Evolutionary conservation across 2,329 filamentous ascomycete species (phyloP).

Genomic region (Ceratocystis smalleyi): DNA sequence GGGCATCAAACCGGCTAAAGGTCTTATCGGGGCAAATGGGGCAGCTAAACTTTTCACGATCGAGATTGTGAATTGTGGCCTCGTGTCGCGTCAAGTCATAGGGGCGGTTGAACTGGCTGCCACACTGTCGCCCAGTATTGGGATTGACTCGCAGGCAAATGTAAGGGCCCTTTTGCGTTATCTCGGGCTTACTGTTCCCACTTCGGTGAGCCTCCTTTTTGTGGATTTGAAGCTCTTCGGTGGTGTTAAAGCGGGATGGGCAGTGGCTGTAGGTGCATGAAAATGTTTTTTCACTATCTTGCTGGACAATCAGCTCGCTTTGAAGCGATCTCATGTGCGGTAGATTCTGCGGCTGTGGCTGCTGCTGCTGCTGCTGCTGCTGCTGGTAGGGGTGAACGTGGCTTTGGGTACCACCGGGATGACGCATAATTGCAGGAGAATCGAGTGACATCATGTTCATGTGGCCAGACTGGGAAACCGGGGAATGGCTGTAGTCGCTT

Average conservation of each 20-base stretch:
- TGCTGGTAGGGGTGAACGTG: background rate
- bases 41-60: slow-evolving; percentile 89
- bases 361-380: background rate
- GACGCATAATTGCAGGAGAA: slow-evolving; percentile 5
- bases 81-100: slow-evolving; percentile 96
- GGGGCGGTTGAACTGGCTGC: slow-evolving; percentile 81
- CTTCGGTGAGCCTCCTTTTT: slow-evolving; percentile 86
- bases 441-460: background rate
- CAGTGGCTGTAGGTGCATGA: slow-evolving; percentile 94
- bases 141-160: slow-evolving; percentile 87
- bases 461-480: slow-evolving; percentile 3
- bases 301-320: background rate
- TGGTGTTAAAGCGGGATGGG: slow-evolving; percentile 73
- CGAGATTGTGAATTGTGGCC: slow-evolving; percentile 89
- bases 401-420: background rate
- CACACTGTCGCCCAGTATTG: slow-evolving; percentile 62
- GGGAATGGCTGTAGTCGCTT: slow-evolving; percentile 6
- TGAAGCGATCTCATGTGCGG: background rate
- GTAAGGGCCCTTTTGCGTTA: slow-evolving; percentile 79
- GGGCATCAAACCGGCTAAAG: slow-evolving; percentile 85
- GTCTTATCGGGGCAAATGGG: slow-evolving; percentile 93
- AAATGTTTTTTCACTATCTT: slow-evolving; percentile 43
- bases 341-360: background rate
- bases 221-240: slow-evolving; percentile 77
- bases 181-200: slow-evolving; percentile 31